Evolutionary conservation across 2,329 filamentous ascomycete species (phyloP).

Genomic region (Aplosporella prunicola): DNA sequence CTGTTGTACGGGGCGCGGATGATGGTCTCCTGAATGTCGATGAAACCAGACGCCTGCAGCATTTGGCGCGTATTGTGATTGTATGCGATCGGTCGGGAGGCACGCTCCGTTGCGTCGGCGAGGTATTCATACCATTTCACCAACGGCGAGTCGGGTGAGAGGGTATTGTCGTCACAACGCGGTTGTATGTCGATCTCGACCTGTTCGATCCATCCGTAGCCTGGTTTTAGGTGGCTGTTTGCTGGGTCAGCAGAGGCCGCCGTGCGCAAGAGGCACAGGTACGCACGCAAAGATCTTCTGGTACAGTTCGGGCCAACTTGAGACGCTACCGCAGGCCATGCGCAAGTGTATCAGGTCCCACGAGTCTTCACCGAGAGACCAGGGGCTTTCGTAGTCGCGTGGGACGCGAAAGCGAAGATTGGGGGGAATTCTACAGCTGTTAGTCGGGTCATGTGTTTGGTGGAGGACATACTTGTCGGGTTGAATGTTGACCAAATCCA

Average conservation of each 20-base stretch:
- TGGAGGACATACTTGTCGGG: conserved; percentile 40
- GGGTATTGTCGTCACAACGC: conserved; percentile 57
- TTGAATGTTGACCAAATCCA: conserved; percentile 55
- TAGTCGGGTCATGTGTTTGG: conserved; percentile 10
- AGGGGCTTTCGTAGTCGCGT: conserved; percentile 69
- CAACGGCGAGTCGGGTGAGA: conserved; percentile 49
- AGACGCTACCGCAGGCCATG: conserved; percentile 68
- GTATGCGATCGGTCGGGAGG: conserved; percentile 56
- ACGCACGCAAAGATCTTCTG: conserved; percentile 56
- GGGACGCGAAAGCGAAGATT: conserved; percentile 58
- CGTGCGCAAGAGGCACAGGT: not conserved
- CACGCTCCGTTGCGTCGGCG: conserved; percentile 55
- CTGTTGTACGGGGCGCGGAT: conserved; percentile 64
- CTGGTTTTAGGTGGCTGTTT: conserved; percentile 65
- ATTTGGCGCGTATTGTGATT: conserved; percentile 51
- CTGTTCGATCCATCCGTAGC: conserved; percentile 70
- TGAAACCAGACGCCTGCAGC: conserved; percentile 65
- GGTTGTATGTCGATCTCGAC: conserved; percentile 81
- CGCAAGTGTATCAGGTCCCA: conserved; percentile 81
- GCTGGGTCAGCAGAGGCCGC: conserved; percentile 1
- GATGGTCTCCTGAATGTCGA: conserved; percentile 62
- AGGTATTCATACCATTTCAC: conserved; percentile 61
- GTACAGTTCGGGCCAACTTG: conserved; percentile 68
- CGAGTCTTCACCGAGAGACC: conserved; percentile 56
- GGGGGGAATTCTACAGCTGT: conserved; percentile 52